Evolutionary conservation across 345 rosid genomes (phyloP).

Genomic region (Pistacia integerrima): DNA sequence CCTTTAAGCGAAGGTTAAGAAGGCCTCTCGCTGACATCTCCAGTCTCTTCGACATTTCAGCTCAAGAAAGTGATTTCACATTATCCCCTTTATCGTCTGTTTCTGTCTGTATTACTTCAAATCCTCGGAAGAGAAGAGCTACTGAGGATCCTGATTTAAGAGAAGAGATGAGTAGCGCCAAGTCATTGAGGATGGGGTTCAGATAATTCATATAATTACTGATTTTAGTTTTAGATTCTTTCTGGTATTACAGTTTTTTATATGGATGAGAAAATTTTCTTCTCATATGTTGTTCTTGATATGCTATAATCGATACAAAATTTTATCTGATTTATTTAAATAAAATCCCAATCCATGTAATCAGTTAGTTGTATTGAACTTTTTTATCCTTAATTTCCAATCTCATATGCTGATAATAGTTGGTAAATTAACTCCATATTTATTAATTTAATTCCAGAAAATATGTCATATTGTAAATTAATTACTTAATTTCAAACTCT

Average conservation of each 20-base stretch:
- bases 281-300: not conserved
- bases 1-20: constrained; percentile 22
- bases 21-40: constrained; percentile 31
- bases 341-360: no score
- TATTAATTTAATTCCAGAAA: no score
- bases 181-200: constrained; percentile 23
- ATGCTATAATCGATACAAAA: not conserved
- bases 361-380: no score
- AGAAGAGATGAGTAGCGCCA: constrained; percentile 3
- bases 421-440: no score
- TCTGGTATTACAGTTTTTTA: no score
- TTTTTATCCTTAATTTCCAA: no score
- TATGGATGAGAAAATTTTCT: not conserved
- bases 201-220: constrained; percentile 5
- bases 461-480: no score
- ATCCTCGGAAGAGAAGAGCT: constrained; percentile 26
- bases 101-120: constrained; percentile 9
- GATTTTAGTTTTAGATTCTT: not conserved
- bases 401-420: not conserved
- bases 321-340: no score
- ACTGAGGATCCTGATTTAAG: not conserved
- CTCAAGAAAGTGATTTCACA: constrained; percentile 9
- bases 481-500: no score
- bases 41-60: constrained; percentile 5
- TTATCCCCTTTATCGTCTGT: not conserved